Base-by-base conservation (phyloP, 179 eudicot species). In the Spinacia oleracea region DNA sequence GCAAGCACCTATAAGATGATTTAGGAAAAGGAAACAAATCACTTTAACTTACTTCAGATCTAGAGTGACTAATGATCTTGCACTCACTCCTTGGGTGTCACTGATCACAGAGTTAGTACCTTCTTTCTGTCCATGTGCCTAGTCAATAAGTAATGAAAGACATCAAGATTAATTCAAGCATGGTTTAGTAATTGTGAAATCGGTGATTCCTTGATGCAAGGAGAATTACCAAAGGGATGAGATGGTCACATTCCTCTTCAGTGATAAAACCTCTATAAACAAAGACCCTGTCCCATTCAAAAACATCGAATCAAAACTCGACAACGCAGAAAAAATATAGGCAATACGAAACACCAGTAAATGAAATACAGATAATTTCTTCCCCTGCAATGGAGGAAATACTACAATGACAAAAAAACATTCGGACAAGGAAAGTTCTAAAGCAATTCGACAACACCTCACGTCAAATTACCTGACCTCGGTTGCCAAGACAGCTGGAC, bases 401-500 rank as follows among this genome's bases (percentile, higher is more conserved):
- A 32, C 31, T 27, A 29, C 18, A 62, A 27, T n/a, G 25, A 27
- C 20, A 21, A 9, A 9, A n/a, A 2, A 6, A 6, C 29, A 62
- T 20, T 43, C 56, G 0, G 34, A 0, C 20, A 75, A 29, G 45
- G 43, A 46, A 76, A 25, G 9, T 34, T 23, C n/a, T 29, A 70
- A 40, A 53, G 68, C 62, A 3, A 21, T 67, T 58, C 18, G 45
- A 68, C 45, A 60, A 50, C 45, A 58, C 31, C 43, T 59, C 55
- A 42, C 69, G 75, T 72, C 74, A 71, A 86, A 85, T 77, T 88
- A 93, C 94, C 93, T 91, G 90, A 95, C 98, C 98, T 95, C 91
- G 98, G 98, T 82, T 78, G 88, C 97, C 97, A 90, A 50, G 97
- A 91, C 51, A 93, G 85, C 76, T 90, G 91, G 76, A 85, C 79